Base-by-base conservation (phyloP, 257 asterid genomes). In the Prunella vulgaris region DNA sequence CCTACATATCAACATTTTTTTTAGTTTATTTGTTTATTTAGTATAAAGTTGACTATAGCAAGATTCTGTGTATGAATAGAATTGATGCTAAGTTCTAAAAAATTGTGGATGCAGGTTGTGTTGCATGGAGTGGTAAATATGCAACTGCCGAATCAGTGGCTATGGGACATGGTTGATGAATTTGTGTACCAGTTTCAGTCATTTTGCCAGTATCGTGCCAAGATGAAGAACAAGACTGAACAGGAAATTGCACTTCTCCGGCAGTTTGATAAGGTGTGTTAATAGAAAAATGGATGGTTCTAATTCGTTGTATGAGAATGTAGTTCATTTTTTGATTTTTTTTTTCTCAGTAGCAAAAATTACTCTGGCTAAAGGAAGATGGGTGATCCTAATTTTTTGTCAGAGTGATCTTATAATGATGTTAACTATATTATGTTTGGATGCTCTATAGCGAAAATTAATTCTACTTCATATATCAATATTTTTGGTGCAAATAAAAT, bases 141-240 rank as follows among this genome's bases (percentile, higher is more conserved):
- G 97, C 97, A 94, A 80, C 77, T 94, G 78, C 99, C 99, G 10
- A 94, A 94, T 84, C 97, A 94, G 83, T 94, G 97, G 99, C 66
- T 91, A 83, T 94, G 99, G 99, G 99, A 94, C 73, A 94, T 91
- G 97, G 96, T 91, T 22, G 99, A 94, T 73, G 99, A 91, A 75
- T 94, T 94, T 65, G 97, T 91, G 0, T 91, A 91, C 84, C 99
- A 94, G 74, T 94, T 91, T 60, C 99, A 91, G 83, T 88, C 96
- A 14, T 94, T 94, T 84, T 91, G 97, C 68, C 97, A 94, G 75
- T 91, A 89, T 72, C 97, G 96, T 58, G 99, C 97, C 42, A 91
- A 91, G 85, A 89, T 94, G 96, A 86, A 86, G 87, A 85, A 27
- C 85, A 91, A 89, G 83, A 89, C 97, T 4, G 99, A 88, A 42